phyloP scores from a whole-genome alignment of 2,329 filamentous ascomycete species.

The Sphaerulina musiva region DNA sequence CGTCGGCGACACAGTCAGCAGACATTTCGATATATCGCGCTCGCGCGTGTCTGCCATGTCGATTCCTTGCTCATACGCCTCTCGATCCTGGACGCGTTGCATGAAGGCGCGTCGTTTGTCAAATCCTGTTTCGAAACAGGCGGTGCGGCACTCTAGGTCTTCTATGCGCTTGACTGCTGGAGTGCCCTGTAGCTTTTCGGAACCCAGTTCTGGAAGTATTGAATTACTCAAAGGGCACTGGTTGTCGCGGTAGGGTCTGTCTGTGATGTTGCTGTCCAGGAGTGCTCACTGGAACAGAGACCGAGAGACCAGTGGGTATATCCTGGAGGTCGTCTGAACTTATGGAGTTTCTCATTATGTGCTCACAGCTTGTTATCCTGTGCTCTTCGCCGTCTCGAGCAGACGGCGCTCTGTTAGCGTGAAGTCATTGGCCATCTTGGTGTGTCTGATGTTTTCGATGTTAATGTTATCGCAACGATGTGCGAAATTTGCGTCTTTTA shows the following conservation, averaged over 20 bases:
- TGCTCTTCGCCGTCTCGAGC: not conserved
- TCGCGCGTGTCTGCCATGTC: conserved; percentile 3
- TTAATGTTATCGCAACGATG: too few species aligned
- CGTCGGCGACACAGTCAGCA: too few species aligned
- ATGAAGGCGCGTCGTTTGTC: not conserved
- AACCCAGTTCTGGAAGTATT: not conserved
- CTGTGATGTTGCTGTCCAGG: not conserved
- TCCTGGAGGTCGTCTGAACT: not conserved
- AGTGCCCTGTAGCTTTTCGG: not conserved
- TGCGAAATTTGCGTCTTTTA: too few species aligned
- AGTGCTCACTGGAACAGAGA: not conserved
- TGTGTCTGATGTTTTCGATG: not conserved
- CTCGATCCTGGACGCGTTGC: not conserved
- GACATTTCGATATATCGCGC: not conserved
- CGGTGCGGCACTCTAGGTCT: not conserved
- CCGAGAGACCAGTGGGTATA: too few species aligned
- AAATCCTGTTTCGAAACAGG: not conserved
- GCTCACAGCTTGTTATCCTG: not conserved
- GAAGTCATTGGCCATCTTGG: not conserved
- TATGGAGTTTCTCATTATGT: not conserved
- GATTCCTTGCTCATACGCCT: conserved; percentile 2
- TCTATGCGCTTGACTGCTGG: not conserved
- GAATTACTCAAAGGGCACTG: not conserved
- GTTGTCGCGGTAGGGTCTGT: not conserved
- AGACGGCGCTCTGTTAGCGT: conserved; percentile 1